Evolutionary conservation across 2,329 filamentous ascomycete genomes (phyloP), one percentile per base, ranked within the genome.

Genomic region (Teratosphaeria viscida): DNA sequence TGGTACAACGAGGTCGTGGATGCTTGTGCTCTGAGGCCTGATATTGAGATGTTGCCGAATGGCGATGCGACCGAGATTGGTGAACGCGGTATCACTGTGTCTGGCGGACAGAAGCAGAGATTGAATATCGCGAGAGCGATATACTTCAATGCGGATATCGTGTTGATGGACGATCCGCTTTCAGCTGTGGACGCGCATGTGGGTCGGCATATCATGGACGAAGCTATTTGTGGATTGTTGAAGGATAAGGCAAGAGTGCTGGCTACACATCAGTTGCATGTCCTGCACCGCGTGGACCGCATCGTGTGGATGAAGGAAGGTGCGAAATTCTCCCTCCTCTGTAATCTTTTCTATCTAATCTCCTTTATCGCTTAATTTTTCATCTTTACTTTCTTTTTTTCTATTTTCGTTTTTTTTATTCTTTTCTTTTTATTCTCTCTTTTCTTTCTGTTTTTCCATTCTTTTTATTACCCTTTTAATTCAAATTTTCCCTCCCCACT

Each of bases 231-330:
- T 60, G 92, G 92, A 7, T 79, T 97, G 10, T 79, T 97, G 58
- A 89, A 88, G 67, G 83, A 92, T 74, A 96, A 96, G 74, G 94
- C 90, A 69, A 83, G 94, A 23, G 87, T 97, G 37, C 79, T 99
- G 35, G 94, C 92, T 0, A 99, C 94, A 0, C 94, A 99, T 73
- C 92, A 97, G 72, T 83, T 97, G 14, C 94, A 95, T 79, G 92
- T 97, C 5, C 82, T 97, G 5, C 91, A 83, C 70, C 86, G 91
- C 37, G 96, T 91, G 67, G 92, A 97, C 71, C 83, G 92, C 37
- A 92, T 97, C 64, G 85, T 97, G 55, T 92, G 91, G 85, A 92
- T 99, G 84, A 89, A 96, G 59, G 85, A 86, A 16, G 94, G 94
- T 53, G 84, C 81, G 58, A 88, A n/a, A n/a, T n/a, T n/a, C n/a